Evolutionary conservation across 2,329 filamentous ascomycete genomes (phyloP).

Genomic region (Coniochaeta sp.): DNA sequence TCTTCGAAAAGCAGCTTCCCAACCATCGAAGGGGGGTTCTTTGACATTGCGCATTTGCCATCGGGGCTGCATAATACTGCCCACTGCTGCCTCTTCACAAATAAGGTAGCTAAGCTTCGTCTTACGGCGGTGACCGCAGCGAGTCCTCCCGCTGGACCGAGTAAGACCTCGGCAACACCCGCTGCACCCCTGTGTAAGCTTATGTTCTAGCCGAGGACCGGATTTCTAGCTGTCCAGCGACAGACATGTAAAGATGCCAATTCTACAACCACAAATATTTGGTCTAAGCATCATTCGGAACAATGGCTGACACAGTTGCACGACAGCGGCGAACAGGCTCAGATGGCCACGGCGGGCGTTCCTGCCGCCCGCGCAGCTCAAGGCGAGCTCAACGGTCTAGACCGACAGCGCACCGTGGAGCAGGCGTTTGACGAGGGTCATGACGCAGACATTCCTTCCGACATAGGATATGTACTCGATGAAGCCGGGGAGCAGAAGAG

Average conservation of each 20-base stretch:
- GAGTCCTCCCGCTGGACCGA: neutral
- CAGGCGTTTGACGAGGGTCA: conserved; percentile 36
- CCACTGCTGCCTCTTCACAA: neutral
- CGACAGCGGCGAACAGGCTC: neutral
- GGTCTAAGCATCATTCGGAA: neutral
- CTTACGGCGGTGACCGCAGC: neutral
- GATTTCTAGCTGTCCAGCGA: neutral
- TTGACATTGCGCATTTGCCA: neutral
- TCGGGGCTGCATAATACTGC: neutral
- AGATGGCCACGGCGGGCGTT: neutral
- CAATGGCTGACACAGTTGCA: neutral
- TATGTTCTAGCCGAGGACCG: neutral
- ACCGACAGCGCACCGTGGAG: conserved; percentile 11
- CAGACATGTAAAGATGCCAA: neutral
- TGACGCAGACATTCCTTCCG: conserved; percentile 41
- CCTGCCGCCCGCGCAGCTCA: neutral
- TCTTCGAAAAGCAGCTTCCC: neutral
- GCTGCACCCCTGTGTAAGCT: neutral
- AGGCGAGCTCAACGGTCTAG: neutral
- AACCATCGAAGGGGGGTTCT: neutral
- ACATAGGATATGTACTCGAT: conserved; percentile 33
- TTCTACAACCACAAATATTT: neutral
- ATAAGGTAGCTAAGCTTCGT: neutral
- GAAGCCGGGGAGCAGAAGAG: conserved; percentile 28
- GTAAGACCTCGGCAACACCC: neutral